Evolutionary conservation across 371 early-diverging fungal species (phyloP).

Genomic region (Fennellomyces sp.): DNA sequence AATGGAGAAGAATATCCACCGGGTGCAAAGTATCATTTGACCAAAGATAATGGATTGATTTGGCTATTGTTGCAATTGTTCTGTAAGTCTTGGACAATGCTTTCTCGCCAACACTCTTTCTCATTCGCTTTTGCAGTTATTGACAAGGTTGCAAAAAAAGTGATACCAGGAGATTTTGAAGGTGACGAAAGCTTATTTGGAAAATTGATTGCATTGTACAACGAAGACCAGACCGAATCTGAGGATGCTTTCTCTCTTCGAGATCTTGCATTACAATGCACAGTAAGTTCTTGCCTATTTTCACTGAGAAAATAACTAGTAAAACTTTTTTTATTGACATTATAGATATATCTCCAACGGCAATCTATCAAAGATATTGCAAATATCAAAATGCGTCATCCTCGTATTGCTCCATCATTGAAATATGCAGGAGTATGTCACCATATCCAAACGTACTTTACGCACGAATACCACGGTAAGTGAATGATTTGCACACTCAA

Average conservation of each 20-base stretch:
- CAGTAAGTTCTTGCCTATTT: slow-evolving; percentile 30
- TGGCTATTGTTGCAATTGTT: slow-evolving; percentile 78
- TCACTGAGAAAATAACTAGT: neutral
- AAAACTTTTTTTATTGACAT: neutral
- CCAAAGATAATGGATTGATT: slow-evolving; percentile 75
- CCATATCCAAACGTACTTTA: slow-evolving; percentile 57
- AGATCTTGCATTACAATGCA: slow-evolving; percentile 77
- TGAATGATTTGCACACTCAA: neutral
- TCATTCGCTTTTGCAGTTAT: slow-evolving; percentile 45
- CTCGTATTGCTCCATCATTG: slow-evolving; percentile 66
- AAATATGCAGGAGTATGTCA: slow-evolving; percentile 63
- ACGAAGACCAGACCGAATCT: slow-evolving; percentile 75
- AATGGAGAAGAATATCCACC: slow-evolving; percentile 49
- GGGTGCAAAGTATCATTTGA: slow-evolving; percentile 44
- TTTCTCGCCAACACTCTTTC: neutral
- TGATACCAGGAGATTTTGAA: slow-evolving; percentile 66
- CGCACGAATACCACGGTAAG: slow-evolving; percentile 55
- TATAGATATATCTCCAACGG: slow-evolving; percentile 71
- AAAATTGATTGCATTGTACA: slow-evolving; percentile 72
- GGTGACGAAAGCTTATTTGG: slow-evolving; percentile 75
- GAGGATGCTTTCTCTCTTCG: slow-evolving; percentile 77
- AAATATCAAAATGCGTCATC: slow-evolving; percentile 78
- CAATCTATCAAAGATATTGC: slow-evolving; percentile 62
- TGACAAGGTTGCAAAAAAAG: slow-evolving; percentile 59
- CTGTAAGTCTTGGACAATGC: slow-evolving; percentile 35